These are phyloP conservation scores for Aureobasidium sp. DNA, from an alignment of 2,329 filamentous ascomycete species.

Conservation along the genomic window DNA sequence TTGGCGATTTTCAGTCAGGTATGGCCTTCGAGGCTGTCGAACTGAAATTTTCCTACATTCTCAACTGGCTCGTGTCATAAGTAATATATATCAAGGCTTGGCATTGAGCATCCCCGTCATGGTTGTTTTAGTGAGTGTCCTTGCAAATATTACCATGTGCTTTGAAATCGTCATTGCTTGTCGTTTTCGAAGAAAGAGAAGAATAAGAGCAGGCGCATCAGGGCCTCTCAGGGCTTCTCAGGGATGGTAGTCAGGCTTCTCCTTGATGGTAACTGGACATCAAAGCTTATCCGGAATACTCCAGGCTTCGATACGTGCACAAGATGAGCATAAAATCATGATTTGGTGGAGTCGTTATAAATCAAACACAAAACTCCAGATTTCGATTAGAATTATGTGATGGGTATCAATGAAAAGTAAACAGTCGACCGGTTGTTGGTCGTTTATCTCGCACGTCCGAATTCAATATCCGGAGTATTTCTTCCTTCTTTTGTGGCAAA, in stretches of 20 bases:
- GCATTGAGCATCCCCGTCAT: neutral
- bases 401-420: conserved; percentile 1
- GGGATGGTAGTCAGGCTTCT: too few species aligned
- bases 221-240: too few species aligned
- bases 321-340: neutral
- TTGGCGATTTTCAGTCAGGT: neutral
- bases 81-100: neutral
- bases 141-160: neutral
- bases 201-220: too few species aligned
- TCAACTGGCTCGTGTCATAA: neutral
- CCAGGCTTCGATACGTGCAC: neutral
- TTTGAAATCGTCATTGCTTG: too few species aligned
- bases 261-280: neutral
- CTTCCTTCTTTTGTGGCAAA: conserved; percentile 5
- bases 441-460: neutral
- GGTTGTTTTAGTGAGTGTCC: neutral
- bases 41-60: neutral
- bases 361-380: neutral
- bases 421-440: neutral
- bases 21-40: neutral
- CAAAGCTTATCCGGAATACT: neutral
- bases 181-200: too few species aligned
- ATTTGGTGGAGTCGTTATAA: too few species aligned
- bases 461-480: neutral
- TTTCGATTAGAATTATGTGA: neutral